Base-by-base conservation (phyloP, 2,329 filamentous ascomycete genomes). In the Lasiodiplodia hormozganensis region DNA sequence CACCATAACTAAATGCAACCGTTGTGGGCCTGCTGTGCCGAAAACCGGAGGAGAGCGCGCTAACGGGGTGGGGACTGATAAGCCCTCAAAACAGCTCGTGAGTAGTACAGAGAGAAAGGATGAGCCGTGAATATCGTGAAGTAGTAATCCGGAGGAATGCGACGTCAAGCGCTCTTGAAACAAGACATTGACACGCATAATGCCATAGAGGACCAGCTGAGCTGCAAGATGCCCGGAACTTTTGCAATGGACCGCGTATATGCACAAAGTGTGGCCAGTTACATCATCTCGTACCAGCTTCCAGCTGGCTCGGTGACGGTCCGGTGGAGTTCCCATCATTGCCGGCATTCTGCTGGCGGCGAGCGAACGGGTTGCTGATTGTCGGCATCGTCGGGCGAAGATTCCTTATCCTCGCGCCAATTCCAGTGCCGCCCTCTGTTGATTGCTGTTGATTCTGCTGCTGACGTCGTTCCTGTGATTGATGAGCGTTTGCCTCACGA, bases 331-430 rank as follows among this genome's bases (percentile, higher is more conserved):
- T 56, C 18, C 38, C 69, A 14, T 58, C 65, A 7, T 67, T 66
- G 18, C 68, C 62, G 11, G 69, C 36, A 52, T 72, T 71, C 51
- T 75, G 72, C 18, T 68, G 62, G n/a, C 69, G 57, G 28, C 71
- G 73, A 74, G 21, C 76, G 74, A 53, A 70, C 69, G 31, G 75
- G 73, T n/a, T 76, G 74, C 60, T 70, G 60, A 68, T 53, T 1
- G 36, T 56, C 28, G 67, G 67, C 49, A 64, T 68, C 18, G 65
- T 43, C 8, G 65, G 54, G 18, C 65, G 43, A 31, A 68, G 34
- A 14, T 18, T 52, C 12, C 47, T 49, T 31, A 68, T 21, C 47
- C 65, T n/a, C 75, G 68, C 31, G 73, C 73, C 36, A 38, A 56
- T 54, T 25, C 67, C 57, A 34, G 57, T 40, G n/a, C 25, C 14